Base-by-base conservation (phyloP, 2,329 filamentous ascomycete species). In the Claviceps cyperi region DNA sequence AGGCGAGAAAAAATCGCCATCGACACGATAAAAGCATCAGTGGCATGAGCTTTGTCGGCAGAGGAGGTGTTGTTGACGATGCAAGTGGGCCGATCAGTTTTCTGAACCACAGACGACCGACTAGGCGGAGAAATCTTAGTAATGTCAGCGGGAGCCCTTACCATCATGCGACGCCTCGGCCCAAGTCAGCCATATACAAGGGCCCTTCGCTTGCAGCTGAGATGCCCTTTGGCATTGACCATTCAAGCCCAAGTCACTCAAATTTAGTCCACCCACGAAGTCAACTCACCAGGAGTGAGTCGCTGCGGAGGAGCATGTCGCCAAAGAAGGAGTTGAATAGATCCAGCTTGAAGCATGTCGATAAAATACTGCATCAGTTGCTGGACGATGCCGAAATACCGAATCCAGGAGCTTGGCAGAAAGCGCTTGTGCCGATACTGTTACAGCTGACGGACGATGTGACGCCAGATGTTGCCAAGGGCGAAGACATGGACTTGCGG, bases 401-500 rank as follows among this genome's bases (percentile, higher is more conserved):
- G 13, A 84, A 86, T 57, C 73, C 80, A 1, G 70, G 77, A 2
- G 83, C 83, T 28, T 98, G 92, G 92, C 86, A 96, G 62, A 90
- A 83, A 56, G 88, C 91, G 0, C 72, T 98, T 13, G 77, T 96
- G 47, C 92, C 92, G 0, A 94, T 98, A 48, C 74, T 98, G 19
- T 73, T 96, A 21, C 85, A 85, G 58, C 92, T 90, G 55, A 94
- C 91, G 0, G 89, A 96, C 56, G 92, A 97, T 61, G 90, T 98
- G 3, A 85, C 94, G 54, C 92, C 92, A 1, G 86, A 97, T 63
- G 86, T 96, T 43, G 84, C 89, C 51, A 78, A 80, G 50, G 90
- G 89, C 28, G 92, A 98, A 64, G 86, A 92, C 61, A 97, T 98
- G 75, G 92, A 98, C 63, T 92, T 98, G 52, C 80, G 92, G 3